Percentiles rank a stretch among this genome's conserved stretches.
These are phyloP conservation scores for Phellopilus nigrolimitatus DNA, from an alignment of 1,284 basidiomycete species.

Conservation along the genomic window DNA sequence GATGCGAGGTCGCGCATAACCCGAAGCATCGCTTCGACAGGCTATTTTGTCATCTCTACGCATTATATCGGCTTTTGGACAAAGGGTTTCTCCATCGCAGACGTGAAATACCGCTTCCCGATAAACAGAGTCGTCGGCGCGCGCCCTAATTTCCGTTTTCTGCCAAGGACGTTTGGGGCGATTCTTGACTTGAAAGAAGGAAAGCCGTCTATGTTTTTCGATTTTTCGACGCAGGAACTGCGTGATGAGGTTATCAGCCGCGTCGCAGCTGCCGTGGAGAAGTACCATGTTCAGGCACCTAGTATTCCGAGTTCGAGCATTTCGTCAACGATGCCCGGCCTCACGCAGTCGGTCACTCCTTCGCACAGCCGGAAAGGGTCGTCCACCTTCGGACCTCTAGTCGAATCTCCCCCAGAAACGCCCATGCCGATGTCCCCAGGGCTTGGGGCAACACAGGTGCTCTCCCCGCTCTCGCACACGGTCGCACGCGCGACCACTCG, in stretches of 20 bases:
- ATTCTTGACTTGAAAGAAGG: conserved; percentile 45
- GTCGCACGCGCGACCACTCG: conserved; percentile 1
- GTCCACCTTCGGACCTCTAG: not conserved
- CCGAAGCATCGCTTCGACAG: conserved; percentile 34
- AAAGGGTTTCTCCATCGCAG: conserved; percentile 37
- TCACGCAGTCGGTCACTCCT: not conserved
- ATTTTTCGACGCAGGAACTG: conserved; percentile 40
- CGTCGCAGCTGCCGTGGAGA: conserved; percentile 28
- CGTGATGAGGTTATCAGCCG: conserved; percentile 44
- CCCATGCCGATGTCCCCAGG: conserved; percentile 17
- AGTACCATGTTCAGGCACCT: conserved; percentile 13
- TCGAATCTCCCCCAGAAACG: conserved; percentile 11
- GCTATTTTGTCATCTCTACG: conserved; percentile 41
- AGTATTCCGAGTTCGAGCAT: not conserved
- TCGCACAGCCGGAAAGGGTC: not conserved
- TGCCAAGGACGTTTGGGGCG: conserved; percentile 42
- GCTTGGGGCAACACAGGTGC: conserved; percentile 18
- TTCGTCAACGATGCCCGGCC: not conserved
- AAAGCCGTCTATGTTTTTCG: conserved; percentile 46
- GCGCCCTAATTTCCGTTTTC: conserved; percentile 30
- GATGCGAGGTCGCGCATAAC: conserved; percentile 37
- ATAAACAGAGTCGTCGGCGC: conserved; percentile 41
- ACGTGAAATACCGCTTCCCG: conserved; percentile 48
- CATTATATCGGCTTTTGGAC: conserved; percentile 47
- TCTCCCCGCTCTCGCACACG: conserved; percentile 18